Conservation (phyloP, 1,284 basidiomycete genomes). For the Tremellales sp. region DNA sequence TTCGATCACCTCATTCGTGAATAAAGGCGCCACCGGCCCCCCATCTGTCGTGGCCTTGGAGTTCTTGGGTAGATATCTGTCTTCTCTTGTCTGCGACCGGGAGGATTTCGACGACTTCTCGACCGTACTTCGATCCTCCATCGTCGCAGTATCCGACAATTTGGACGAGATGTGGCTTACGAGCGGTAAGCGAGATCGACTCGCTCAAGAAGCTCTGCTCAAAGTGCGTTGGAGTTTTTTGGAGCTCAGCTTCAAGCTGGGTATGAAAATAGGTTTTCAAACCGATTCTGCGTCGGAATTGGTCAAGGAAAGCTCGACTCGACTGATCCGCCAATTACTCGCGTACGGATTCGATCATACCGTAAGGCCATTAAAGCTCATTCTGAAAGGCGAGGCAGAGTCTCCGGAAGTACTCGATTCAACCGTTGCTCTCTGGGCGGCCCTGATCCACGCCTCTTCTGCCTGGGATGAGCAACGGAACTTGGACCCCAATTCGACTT, state of each 20-base stretch:
- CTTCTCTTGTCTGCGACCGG: not conserved
- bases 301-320: constrained; percentile 13
- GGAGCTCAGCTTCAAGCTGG: constrained; percentile 52
- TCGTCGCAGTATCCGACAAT: constrained; percentile 6
- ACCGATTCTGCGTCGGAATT: constrained; percentile 1
- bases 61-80: constrained; percentile 23
- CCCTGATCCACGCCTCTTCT: constrained; percentile 58
- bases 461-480: constrained; percentile 11
- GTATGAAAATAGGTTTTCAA: not conserved
- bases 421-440: constrained; percentile 70
- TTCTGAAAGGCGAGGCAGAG: constrained; percentile 40
- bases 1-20: constrained; percentile 14
- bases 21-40: constrained; percentile 8
- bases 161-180: constrained; percentile 19
- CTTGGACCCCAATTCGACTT: constrained; percentile 29
- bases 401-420: constrained; percentile 50
- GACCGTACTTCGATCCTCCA: not conserved
- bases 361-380: constrained; percentile 49
- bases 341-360: constrained; percentile 56
- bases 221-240: constrained; percentile 60
- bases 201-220: constrained; percentile 41
- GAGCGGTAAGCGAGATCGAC: constrained; percentile 6
- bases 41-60: constrained; percentile 15
- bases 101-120: constrained; percentile 4
- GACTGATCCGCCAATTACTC: constrained; percentile 57